A percentile compares a stretch with the other conserved stretches of the same genome.
Evolutionary conservation across 192 early-diverging fungal species (phyloP).

Genomic region (Coemansia erecta): DNA sequence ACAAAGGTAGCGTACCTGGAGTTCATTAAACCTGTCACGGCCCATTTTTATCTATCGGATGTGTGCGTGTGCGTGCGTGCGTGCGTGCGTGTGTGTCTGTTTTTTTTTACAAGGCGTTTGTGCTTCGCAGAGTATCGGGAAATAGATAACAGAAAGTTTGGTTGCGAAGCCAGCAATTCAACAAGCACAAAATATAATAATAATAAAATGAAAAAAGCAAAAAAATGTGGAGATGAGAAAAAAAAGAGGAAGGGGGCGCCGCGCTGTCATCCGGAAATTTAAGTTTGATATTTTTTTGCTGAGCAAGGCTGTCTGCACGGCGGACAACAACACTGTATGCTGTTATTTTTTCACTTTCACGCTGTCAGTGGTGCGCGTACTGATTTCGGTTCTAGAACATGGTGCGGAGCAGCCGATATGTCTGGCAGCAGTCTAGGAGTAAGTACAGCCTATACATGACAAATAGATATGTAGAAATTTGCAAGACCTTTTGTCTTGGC

Average conservation of each 20-base stretch:
- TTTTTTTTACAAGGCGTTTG: neutral
- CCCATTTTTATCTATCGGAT: constrained; percentile 19
- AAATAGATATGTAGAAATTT: too few species aligned
- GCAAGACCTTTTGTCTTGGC: too few species aligned
- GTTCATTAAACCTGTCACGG: constrained; percentile 52
- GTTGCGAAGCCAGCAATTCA: neutral
- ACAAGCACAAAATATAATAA: constrained; percentile 1
- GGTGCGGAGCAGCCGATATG: neutral
- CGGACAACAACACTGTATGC: too few species aligned
- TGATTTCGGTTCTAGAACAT: neutral
- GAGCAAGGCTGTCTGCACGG: too few species aligned
- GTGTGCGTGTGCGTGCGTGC: constrained; percentile 1
- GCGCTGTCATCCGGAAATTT: too few species aligned
- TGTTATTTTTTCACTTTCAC: neutral
- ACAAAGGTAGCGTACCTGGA: constrained; percentile 37
- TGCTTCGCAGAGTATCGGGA: neutral
- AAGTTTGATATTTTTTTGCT: too few species aligned
- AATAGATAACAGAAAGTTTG: neutral
- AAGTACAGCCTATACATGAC: too few species aligned
- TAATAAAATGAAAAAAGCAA: neutral
- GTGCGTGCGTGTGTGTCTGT: neutral
- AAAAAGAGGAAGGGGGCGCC: neutral
- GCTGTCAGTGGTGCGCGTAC: too few species aligned
- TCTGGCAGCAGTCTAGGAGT: neutral
- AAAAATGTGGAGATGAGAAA: neutral